Evolutionary conservation across 169 alveolate species (phyloP).

Genomic region (Theileria equi): DNA sequence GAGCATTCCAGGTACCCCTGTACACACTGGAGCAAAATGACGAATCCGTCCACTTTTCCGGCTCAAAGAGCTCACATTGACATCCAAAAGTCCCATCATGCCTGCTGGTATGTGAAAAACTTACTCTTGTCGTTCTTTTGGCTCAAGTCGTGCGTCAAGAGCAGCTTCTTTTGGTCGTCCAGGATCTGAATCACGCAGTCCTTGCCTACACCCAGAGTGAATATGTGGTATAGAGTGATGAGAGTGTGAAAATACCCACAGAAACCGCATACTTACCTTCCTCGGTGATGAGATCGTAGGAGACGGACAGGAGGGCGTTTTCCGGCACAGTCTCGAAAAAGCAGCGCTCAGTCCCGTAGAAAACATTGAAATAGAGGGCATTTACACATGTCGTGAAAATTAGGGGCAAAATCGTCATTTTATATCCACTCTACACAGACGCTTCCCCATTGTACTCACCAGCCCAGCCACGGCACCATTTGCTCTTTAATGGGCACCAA

Average conservation of each 20-base stretch:
- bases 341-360: slow-evolving; percentile 45
- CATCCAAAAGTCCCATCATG: no score
- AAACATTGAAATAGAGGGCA: slow-evolving; percentile 37
- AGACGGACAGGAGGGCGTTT: slow-evolving; percentile 42
- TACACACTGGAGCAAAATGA: background rate
- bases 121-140: slow-evolving; percentile 12
- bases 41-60: background rate
- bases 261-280: slow-evolving; percentile 46
- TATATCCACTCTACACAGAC: no score
- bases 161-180: slow-evolving; percentile 17
- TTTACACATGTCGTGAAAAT: background rate
- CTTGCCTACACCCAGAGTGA: slow-evolving; percentile 15
- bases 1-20: no score
- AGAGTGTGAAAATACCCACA: background rate
- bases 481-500: no score
- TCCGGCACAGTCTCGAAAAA: slow-evolving; percentile 55
- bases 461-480: no score
- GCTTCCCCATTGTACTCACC: no score
- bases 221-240: background rate
- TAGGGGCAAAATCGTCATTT: no score
- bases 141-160: slow-evolving; percentile 29
- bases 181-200: slow-evolving; percentile 16
- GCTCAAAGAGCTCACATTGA: no score
- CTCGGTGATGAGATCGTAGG: slow-evolving; percentile 37
- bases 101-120: background rate